phyloP scores from a whole-genome alignment of 164 flowering plant genomes.

The Chimonanthus praecox region DNA sequence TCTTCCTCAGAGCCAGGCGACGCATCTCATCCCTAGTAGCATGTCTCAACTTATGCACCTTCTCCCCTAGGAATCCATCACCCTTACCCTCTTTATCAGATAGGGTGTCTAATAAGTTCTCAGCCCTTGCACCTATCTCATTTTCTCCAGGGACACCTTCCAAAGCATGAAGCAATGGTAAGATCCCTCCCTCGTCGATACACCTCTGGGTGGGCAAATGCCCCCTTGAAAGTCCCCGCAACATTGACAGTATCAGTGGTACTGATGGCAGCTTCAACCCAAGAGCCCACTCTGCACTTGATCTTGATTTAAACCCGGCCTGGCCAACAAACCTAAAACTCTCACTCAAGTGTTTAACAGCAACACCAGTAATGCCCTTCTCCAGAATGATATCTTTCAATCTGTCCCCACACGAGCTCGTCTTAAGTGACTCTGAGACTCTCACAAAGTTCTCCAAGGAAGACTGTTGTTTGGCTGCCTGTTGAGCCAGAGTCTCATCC shows the following conservation, averaged over 20 bases:
- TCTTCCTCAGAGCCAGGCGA: conserved; percentile 70
- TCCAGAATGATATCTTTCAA: conserved; percentile 91
- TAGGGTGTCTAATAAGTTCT: conserved; percentile 86
- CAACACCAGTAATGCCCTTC: conserved; percentile 71
- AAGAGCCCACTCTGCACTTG: conserved; percentile 64
- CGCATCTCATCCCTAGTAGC: conserved; percentile 96
- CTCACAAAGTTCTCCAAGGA: conserved; percentile 93
- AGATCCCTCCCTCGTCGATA: conserved; percentile 75
- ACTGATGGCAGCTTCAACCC: conserved; percentile 82
- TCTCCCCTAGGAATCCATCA: conserved; percentile 81
- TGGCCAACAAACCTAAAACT: conserved; percentile 69
- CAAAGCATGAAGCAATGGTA: conserved; percentile 89
- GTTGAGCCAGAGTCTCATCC: conserved; percentile 65
- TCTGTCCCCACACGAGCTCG: conserved; percentile 94
- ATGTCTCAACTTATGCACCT: conserved; percentile 67
- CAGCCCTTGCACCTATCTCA: conserved; percentile 98
- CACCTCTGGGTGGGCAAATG: conserved; percentile 82
- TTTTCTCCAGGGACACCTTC: conserved; percentile 96
- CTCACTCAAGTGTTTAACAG: conserved; percentile 68
- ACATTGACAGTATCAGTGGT: conserved; percentile 90
- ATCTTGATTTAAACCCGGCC: conserved; percentile 72
- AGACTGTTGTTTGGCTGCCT: conserved; percentile 67
- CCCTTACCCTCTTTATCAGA: conserved; percentile 79
- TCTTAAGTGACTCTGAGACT: conserved; percentile 94
- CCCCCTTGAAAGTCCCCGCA: conserved; percentile 92